Evolutionary conservation across 495 filamentous ascomycete species (phyloP).

Genomic region (Aspergillus affinis): DNA sequence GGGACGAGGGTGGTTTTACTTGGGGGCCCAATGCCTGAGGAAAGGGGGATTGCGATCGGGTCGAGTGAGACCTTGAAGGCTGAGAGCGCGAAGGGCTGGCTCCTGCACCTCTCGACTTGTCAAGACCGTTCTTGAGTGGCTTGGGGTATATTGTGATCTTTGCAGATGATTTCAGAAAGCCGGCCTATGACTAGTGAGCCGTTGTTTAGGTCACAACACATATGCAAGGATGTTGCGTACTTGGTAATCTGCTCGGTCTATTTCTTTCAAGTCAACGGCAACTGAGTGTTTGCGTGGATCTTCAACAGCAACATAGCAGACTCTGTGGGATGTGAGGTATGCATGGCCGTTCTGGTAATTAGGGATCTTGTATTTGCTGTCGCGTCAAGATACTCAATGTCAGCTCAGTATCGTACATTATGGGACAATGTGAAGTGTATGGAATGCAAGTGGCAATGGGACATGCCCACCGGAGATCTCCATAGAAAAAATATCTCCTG

Average conservation of each 20-base stretch:
- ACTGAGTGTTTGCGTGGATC: slow-evolving; percentile 85
- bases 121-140: slow-evolving; percentile 52
- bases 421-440: not conserved
- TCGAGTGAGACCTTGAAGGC: slow-evolving; percentile 19
- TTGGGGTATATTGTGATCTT: slow-evolving; percentile 91
- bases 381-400: not conserved
- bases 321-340: slow-evolving; percentile 91
- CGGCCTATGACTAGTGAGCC: slow-evolving; percentile 57
- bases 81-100: slow-evolving; percentile 36
- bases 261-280: slow-evolving; percentile 82
- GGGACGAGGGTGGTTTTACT: slow-evolving; percentile 25
- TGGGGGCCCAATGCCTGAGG: slow-evolving; percentile 21
- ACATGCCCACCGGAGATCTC: not conserved
- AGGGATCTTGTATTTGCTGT: slow-evolving; percentile 92
- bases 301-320: slow-evolving; percentile 89
- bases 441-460: not conserved
- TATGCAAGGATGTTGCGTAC: slow-evolving; percentile 44
- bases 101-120: slow-evolving; percentile 33
- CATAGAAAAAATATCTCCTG: not conserved
- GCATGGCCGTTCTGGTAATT: slow-evolving; percentile 92
- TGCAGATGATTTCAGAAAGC: slow-evolving; percentile 91
- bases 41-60: slow-evolving; percentile 27
- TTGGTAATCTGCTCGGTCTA: slow-evolving; percentile 89
- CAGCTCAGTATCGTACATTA: not conserved
- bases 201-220: not conserved